Evolutionary conservation across 768 basidiomycete genomes (phyloP), one percentile per base, ranked within the genome.

Genomic region (Lactarius evosmus): DNA sequence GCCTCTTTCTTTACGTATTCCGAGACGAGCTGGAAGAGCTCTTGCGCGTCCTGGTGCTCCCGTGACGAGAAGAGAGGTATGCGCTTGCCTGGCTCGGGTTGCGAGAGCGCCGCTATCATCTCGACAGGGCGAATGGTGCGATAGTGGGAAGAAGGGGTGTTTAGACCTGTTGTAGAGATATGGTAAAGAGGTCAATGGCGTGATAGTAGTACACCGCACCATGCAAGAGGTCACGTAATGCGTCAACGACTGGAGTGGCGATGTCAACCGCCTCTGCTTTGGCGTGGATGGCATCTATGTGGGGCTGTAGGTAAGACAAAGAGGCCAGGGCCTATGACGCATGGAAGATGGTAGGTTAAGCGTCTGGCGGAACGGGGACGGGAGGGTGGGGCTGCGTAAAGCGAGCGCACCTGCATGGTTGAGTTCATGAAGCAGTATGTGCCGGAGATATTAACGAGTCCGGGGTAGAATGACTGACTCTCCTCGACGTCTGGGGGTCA

Each of bases 401-500:
- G 54, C 16, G 52, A 52, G 52, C 62, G 19, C 22, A 84, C 92
- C 83, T 98, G 96, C 11, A 98, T 78, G 3, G 94, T 94, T 14
- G 96, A 95, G 73, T 98, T 96, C 87, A 98, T 91, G 79, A 97
- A 98, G 72, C 96, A 98, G 68, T 96, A 91, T 57, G 94, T 96
- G 12, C 95, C 95, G 9, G 94, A 95, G 40, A 95, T 88, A 71
- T 98, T 98, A 72, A 97, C 90, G 56, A 98, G 87, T 0, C 95
- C 95, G 2, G 95, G 90, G 74, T 92, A 97, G 70, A 86, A 82
- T 25, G 81, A 49, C 2, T 16, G 79, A 17, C 80, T 70, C 59
- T 73, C 68, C 49, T 70, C 67, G 19, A 50, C 46, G 41, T 58
- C 55, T 36, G 11, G 12, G 2, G 30, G 22, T 49, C 12, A 14